phyloP scores from a whole-genome alignment of 2,329 filamentous ascomycete genomes.

The Orbilia blumenaviensis region DNA sequence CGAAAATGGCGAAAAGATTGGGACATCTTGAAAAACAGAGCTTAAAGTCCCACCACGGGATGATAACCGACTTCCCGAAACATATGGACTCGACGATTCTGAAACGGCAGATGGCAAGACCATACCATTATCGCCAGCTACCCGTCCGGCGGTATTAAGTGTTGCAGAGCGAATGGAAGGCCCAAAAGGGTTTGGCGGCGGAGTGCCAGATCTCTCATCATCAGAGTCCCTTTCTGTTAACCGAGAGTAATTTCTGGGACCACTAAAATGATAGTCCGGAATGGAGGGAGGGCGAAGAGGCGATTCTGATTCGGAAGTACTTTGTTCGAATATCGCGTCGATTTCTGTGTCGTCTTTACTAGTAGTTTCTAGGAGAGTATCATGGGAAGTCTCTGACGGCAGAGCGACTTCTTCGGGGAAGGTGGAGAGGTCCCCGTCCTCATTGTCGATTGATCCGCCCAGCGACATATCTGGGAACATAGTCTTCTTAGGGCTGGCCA shows the following conservation, averaged over 20 bases:
- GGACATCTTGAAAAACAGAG: constrained; percentile 20
- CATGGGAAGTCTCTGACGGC: constrained; percentile 31
- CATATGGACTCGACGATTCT: constrained; percentile 41
- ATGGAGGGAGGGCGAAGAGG: constrained; percentile 39
- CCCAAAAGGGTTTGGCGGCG: constrained; percentile 43
- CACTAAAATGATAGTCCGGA: constrained; percentile 40
- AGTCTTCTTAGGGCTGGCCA: constrained; percentile 15
- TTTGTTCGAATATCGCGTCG: constrained; percentile 52
- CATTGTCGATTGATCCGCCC: constrained; percentile 1
- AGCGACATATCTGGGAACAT: background rate
- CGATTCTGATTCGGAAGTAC: constrained; percentile 43
- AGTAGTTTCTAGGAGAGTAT: constrained; percentile 22
- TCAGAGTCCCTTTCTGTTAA: constrained; percentile 35
- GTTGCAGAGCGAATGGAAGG: constrained; percentile 45
- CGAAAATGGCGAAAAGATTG: constrained; percentile 44
- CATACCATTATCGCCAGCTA: constrained; percentile 43
- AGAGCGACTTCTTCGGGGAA: constrained; percentile 26
- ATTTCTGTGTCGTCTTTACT: constrained; percentile 45
- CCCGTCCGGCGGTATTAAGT: constrained; percentile 35
- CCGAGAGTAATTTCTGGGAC: constrained; percentile 42
- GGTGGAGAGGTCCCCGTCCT: constrained; percentile 8
- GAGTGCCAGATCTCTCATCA: constrained; percentile 38
- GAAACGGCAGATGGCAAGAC: constrained; percentile 22
- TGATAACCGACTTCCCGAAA: constrained; percentile 32
- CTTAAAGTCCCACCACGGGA: constrained; percentile 25